Conservation (phyloP, 768 basidiomycete genomes). For the Naematelia aurantialba region DNA sequence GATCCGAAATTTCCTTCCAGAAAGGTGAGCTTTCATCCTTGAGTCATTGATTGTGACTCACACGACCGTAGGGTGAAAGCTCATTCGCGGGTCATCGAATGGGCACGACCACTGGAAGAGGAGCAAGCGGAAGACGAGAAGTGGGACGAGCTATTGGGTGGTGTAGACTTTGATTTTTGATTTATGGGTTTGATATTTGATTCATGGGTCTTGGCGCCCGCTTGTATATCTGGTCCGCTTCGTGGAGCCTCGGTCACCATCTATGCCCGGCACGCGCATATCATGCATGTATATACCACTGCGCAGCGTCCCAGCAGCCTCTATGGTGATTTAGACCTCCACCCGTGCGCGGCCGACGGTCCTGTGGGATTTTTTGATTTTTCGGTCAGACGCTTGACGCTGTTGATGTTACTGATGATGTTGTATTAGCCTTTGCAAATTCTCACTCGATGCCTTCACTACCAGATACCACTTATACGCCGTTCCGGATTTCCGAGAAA, state of each 20-base stretch:
- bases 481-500: slow-evolving; percentile 40
- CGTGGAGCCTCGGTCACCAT: no score
- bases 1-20: slow-evolving; percentile 22
- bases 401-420: not conserved
- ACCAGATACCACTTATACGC: slow-evolving; percentile 18
- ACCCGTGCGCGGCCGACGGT: not conserved
- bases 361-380: no score
- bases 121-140: slow-evolving; percentile 28
- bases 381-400: not conserved
- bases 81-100: slow-evolving; percentile 30
- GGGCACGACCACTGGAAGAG: slow-evolving; percentile 30
- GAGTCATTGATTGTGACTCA: not conserved
- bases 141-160: slow-evolving; percentile 27
- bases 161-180: slow-evolving; percentile 16
- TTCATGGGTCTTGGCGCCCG: no score
- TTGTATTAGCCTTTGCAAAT: not conserved
- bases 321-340: not conserved
- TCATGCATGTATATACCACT: not conserved
- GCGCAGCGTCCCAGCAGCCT: not conserved
- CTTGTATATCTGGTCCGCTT: no score
- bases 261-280: not conserved
- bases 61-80: slow-evolving; percentile 30
- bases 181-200: not conserved
- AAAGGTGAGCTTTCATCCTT: slow-evolving; percentile 19
- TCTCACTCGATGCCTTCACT: not conserved